Evolutionary conservation across 176 grass and related monocot species (phyloP).

Genomic region (Carex pumila): DNA sequence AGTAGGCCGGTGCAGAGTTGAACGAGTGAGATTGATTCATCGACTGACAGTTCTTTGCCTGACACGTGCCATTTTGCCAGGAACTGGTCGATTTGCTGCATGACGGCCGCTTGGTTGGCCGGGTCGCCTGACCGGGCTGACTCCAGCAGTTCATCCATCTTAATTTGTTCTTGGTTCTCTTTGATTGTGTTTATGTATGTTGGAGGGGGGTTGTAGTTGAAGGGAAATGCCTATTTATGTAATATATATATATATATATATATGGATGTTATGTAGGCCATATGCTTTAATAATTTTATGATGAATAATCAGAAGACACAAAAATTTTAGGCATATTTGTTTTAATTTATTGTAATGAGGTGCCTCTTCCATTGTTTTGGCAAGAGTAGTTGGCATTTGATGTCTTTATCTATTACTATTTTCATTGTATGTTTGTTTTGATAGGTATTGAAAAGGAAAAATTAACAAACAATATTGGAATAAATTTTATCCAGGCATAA

Average conservation of each 20-base stretch:
- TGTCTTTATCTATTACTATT: not conserved
- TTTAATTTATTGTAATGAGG: not conserved
- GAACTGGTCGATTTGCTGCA: conserved; percentile 2
- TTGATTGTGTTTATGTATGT: not conserved
- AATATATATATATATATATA: not conserved
- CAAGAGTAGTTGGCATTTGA: not conserved
- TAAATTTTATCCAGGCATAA: not conserved
- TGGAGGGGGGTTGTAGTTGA: not conserved
- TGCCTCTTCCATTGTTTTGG: not conserved
- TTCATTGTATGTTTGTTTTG: not conserved
- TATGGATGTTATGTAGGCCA: not conserved
- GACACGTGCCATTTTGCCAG: conserved; percentile 22
- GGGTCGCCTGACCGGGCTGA: conserved; percentile 1
- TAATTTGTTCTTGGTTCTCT: not conserved
- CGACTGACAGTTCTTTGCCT: not conserved
- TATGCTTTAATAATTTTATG: not conserved
- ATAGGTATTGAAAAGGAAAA: not conserved
- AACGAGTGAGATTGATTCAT: conserved; percentile 20
- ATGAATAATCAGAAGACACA: not conserved
- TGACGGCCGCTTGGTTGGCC: not conserved
- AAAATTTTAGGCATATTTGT: no score
- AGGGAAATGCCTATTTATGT: not conserved
- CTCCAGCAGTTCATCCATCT: conserved; percentile 14
- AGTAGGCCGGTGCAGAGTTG: conserved; percentile 37
- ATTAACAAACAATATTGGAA: not conserved